Percentiles rank a stretch among this genome's conserved stretches.
Conservation (phyloP, 2,329 filamentous ascomycete species). For the Ramichloridium luteum region DNA sequence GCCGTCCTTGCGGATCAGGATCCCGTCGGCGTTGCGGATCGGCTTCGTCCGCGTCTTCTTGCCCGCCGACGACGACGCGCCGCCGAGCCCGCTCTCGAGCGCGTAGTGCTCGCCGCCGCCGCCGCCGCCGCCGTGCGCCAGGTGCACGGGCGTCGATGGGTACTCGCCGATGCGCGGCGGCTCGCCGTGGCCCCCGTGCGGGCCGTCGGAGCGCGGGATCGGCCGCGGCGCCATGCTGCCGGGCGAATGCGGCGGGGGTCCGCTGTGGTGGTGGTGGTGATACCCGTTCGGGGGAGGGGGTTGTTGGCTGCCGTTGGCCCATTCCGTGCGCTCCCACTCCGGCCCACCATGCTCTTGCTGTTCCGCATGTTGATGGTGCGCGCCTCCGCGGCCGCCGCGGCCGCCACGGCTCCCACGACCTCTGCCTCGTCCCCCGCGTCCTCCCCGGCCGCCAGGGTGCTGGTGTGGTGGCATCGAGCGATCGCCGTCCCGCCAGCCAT, state of each 20-base stretch:
- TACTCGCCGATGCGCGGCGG: no score
- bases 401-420: conserved; percentile 31
- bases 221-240: conserved; percentile 4
- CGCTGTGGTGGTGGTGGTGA: conserved; percentile 19
- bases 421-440: conserved; percentile 18
- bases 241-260: conserved; percentile 8
- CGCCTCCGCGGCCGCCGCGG: conserved; percentile 17
- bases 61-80: conserved; percentile 9
- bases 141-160: conserved; percentile 14
- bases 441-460: conserved; percentile 6
- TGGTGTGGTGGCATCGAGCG: conserved; percentile 5
- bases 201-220: conserved; percentile 2
- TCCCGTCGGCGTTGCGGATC: conserved; percentile 25
- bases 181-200: conserved; percentile 5
- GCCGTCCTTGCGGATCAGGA: conserved; percentile 40
- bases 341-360: conserved; percentile 24
- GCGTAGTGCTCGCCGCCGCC: conserved; percentile 6
- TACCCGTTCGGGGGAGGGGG: conserved; percentile 29
- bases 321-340: conserved; percentile 31
- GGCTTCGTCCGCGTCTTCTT: conserved; percentile 1
- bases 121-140: conserved; percentile 9
- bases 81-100: conserved; percentile 1
- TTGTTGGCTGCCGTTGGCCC: conserved; percentile 25
- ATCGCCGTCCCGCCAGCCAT: conserved; percentile 19
- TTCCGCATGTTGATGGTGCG: conserved; percentile 15